Conservation (phyloP, 2,329 filamentous ascomycete species). For the Alternaria novae-zelandiae region DNA sequence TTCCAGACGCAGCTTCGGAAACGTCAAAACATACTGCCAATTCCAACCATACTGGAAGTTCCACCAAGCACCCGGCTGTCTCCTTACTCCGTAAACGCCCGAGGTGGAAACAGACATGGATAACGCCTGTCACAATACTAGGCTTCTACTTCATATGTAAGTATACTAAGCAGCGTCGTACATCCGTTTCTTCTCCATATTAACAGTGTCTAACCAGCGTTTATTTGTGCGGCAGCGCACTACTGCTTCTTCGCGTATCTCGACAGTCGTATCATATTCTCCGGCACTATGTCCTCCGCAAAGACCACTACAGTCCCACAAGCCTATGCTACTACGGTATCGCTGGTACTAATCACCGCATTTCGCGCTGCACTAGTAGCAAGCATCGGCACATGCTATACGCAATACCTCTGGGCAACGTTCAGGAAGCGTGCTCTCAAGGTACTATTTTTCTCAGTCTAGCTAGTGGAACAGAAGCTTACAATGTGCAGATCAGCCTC, state of each 20-base stretch:
- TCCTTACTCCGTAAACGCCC: not conserved
- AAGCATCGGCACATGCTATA: not conserved
- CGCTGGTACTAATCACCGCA: not conserved
- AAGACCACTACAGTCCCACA: not conserved
- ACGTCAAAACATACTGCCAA: accelerated
- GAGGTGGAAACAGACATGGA: not conserved
- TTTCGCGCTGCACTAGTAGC: not conserved
- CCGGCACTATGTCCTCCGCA: not conserved
- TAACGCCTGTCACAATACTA: not conserved
- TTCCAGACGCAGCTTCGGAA: not conserved
- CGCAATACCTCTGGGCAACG: not conserved
- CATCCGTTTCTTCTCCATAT: accelerated
- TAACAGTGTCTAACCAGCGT: not conserved
- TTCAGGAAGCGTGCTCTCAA: not conserved
- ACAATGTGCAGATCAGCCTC: not conserved
- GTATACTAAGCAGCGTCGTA: not conserved
- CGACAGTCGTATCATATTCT: not conserved
- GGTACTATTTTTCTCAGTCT: not conserved
- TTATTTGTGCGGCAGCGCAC: not conserved
- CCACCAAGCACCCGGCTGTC: not conserved
- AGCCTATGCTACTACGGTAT: not conserved
- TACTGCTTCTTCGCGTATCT: not conserved
- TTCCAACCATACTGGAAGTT: not conserved
- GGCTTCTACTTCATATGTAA: not conserved
- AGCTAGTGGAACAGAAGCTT: accelerated